phyloP scores from a whole-genome alignment of 345 rosid genomes.

The Nasturtium officinale region DNA sequence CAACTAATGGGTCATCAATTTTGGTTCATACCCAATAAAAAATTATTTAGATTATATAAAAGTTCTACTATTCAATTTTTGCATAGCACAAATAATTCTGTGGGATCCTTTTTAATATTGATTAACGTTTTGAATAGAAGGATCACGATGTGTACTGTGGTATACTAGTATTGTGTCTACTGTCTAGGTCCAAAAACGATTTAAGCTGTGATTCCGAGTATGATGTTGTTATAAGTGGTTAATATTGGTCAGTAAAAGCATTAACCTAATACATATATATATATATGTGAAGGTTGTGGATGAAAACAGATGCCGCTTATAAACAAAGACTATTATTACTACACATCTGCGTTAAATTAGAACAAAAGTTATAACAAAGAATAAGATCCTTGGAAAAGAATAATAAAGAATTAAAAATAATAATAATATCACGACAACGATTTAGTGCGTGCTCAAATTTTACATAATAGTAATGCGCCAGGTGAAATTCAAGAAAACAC shows the following conservation, averaged over 20 bases:
- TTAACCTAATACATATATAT: neutral
- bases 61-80: neutral
- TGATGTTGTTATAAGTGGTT: constrained; percentile 23
- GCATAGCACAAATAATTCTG: neutral
- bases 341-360: constrained; percentile 16
- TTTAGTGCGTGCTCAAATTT: constrained; percentile 28
- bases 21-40: neutral
- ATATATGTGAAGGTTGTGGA: constrained; percentile 22
- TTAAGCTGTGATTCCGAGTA: constrained; percentile 15
- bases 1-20: constrained; percentile 7
- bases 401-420: neutral
- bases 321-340: neutral
- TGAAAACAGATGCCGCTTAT: constrained; percentile 15
- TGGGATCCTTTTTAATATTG: constrained; percentile 15
- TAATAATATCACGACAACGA: neutral
- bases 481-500: constrained; percentile 30
- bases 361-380: constrained; percentile 9
- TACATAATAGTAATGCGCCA: constrained; percentile 34
- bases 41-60: neutral
- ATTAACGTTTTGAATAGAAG: constrained; percentile 5
- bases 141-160: constrained; percentile 24
- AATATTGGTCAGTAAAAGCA: constrained; percentile 5
- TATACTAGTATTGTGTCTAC: constrained; percentile 22
- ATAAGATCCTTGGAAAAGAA: neutral
- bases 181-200: constrained; percentile 18